phyloP scores from a whole-genome alignment of 768 basidiomycete genomes.

The Mycena floridula region DNA sequence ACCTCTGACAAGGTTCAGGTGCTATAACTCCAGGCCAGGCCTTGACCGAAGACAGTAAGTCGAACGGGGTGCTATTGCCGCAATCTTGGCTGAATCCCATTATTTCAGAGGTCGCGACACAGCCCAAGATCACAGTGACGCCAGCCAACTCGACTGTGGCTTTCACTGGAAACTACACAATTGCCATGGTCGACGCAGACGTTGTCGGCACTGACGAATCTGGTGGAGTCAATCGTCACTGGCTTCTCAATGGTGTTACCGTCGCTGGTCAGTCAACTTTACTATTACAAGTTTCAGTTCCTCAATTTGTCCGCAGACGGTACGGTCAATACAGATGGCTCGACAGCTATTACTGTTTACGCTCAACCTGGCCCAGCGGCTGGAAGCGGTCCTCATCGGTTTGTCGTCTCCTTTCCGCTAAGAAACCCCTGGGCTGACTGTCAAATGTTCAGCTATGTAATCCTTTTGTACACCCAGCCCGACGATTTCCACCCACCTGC shows the following conservation, averaged over 20 bases:
- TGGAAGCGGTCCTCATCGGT: slow-evolving; percentile 75
- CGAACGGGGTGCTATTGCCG: slow-evolving; percentile 12
- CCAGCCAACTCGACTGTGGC: slow-evolving; percentile 40
- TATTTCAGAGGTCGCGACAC: slow-evolving; percentile 45
- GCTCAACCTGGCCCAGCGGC: slow-evolving; percentile 64
- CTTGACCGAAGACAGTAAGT: slow-evolving; percentile 52
- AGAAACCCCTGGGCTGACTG: not conserved
- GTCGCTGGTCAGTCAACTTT: slow-evolving; percentile 35
- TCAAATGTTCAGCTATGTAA: slow-evolving; percentile 46
- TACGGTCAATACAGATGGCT: too few relatives aligned
- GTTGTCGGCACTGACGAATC: slow-evolving; percentile 54
- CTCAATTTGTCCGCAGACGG: too few relatives aligned
- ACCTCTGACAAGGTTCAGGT: slow-evolving; percentile 31
- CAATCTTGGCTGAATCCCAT: not conserved
- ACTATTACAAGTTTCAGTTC: too few relatives aligned
- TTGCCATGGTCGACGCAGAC: slow-evolving; percentile 74
- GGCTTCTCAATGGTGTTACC: slow-evolving; percentile 67
- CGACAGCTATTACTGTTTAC: slow-evolving; percentile 55
- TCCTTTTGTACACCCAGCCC: slow-evolving; percentile 63
- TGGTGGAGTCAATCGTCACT: slow-evolving; percentile 66
- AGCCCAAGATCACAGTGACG: slow-evolving; percentile 48
- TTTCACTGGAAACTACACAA: slow-evolving; percentile 50
- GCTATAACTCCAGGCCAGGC: slow-evolving; percentile 51
- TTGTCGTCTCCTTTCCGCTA: slow-evolving; percentile 4
- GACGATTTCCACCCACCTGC: slow-evolving; percentile 54